Evolutionary conservation across 2,329 filamentous ascomycete species (phyloP), one percentile per base, ranked within the genome.

Genomic region (Pyricularia sp.): DNA sequence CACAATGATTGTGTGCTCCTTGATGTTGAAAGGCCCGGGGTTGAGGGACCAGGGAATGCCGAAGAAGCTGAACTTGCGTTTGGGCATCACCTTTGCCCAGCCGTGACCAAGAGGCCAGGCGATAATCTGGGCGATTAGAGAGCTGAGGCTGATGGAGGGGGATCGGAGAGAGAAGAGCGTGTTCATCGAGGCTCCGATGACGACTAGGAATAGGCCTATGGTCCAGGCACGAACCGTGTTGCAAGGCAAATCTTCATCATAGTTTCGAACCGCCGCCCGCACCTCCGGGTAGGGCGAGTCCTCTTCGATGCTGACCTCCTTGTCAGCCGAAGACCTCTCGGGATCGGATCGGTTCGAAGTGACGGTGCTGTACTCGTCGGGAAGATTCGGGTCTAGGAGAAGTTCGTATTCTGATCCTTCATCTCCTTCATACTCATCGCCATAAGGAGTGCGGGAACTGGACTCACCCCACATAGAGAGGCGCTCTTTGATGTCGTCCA

Each of bases 281-380:
- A 87, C 85, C 73, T 89, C 86, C 31, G 85, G 82, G 70, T 88
- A 89, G 0, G 86, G 86, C 2, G 86, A 88, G 71, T 86, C 77
- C 66, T 85, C 82, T 33, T 76, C 73, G 7, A 80, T 78, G 26
- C 77, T 73, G 62, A 73, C 72, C 33, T 71, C 71, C 63, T 72
- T 72, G 30, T 64, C 67, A 49, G 65, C 67, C 57, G 67, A 9
- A 1, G 66, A 60, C 64, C 66, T 69, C 24, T 70, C 70, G 57
- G 69, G 68, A 61, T 70, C 70, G 65, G 65, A 60, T 59, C 66
- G 66, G 49, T 63, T 66, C 31, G 68, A 65, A 55, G 49, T 16
- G 62, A 35, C 30, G 44, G 28, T 40, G 53, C 28, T 53, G 76
- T 80, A 78, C 64, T 79, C 78, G 4, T 77, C 77, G 2, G 80